phyloP scores from a whole-genome alignment of 1,284 basidiomycete genomes.

The Puccinia sorghi region DNA sequence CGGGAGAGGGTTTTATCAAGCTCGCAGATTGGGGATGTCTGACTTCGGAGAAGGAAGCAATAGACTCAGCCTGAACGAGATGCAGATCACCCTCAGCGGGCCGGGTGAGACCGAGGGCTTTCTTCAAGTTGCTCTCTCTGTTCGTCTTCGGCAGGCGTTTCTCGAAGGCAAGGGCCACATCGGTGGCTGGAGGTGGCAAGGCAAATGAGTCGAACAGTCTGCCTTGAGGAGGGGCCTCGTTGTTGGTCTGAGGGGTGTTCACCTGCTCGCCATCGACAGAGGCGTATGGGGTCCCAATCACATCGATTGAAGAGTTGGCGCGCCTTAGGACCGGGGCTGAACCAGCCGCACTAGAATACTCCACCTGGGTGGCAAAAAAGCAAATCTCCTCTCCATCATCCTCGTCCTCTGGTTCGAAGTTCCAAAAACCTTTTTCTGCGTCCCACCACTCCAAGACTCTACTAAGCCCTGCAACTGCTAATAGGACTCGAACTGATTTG shows the following conservation, averaged over 20 bases:
- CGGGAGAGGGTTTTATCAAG: conserved; percentile 3
- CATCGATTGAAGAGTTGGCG: conserved; percentile 22
- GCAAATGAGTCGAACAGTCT: conserved; percentile 6
- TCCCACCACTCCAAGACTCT: conserved; percentile 99
- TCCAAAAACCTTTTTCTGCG: conserved; percentile 99
- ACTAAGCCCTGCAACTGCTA: conserved; percentile 93
- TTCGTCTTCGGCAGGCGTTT: not conserved
- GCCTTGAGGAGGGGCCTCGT: not conserved
- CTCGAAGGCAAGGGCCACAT: not conserved
- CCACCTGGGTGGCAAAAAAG: conserved; percentile 82
- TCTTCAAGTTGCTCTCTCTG: not conserved
- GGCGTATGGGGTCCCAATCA: conserved; percentile 19
- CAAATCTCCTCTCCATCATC: conserved; percentile 70
- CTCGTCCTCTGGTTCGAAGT: conserved; percentile 80
- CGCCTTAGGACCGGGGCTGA: conserved; percentile 9
- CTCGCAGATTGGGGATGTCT: not conserved
- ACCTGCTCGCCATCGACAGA: not conserved
- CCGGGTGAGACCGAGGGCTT: not conserved
- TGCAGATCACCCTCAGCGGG: not conserved
- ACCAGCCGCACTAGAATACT: conserved; percentile 56
- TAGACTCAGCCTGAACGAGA: conserved; percentile 5
- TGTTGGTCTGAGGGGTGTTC: conserved; percentile 4
- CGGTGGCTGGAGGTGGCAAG: conserved; percentile 22
- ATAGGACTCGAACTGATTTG: conserved; percentile 63
- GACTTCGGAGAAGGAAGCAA: conserved; percentile 28